Evolutionary conservation across 305 asterid species (phyloP).

Genomic region (Petunia hybrid): DNA sequence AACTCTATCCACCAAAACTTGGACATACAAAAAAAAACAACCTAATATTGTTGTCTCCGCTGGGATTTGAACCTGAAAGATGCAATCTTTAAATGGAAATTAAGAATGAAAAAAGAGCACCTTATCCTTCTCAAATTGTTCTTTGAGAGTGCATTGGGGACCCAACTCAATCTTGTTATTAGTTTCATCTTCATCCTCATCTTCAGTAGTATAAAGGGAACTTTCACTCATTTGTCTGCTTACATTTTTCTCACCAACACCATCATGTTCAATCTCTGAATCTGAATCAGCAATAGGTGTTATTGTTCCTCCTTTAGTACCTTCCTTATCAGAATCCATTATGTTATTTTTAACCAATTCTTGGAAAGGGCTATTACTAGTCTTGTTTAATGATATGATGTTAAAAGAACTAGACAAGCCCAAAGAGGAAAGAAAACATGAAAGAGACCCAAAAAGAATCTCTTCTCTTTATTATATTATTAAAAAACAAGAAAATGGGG

Average conservation of each 20-base stretch:
- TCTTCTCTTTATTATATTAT: neutral
- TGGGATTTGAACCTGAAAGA: neutral
- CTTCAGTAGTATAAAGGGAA: constrained; percentile 54
- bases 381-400: constrained; percentile 5
- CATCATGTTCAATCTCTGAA: constrained; percentile 41
- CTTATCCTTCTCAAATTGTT: constrained; percentile 65
- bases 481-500: constrained; percentile 26
- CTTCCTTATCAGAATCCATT: constrained; percentile 55
- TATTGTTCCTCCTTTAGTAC: constrained; percentile 28
- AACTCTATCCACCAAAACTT: too few relatives aligned
- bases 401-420: neutral
- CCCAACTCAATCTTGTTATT: constrained; percentile 58
- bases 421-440: constrained; percentile 5
- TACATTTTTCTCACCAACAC: constrained; percentile 22
- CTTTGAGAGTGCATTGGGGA: constrained; percentile 63
- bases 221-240: constrained; percentile 45
- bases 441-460: constrained; percentile 31
- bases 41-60: too few relatives aligned
- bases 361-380: constrained; percentile 5
- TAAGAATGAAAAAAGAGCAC: constrained; percentile 32
- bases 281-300: constrained; percentile 34
- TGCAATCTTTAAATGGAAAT: neutral
- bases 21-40: too few relatives aligned
- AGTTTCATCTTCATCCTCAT: constrained; percentile 58
- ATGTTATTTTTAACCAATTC: constrained; percentile 16